These are phyloP conservation scores for Thelephora terrestris DNA, from an alignment of 1,284 basidiomycete species.

Conservation along the genomic window DNA sequence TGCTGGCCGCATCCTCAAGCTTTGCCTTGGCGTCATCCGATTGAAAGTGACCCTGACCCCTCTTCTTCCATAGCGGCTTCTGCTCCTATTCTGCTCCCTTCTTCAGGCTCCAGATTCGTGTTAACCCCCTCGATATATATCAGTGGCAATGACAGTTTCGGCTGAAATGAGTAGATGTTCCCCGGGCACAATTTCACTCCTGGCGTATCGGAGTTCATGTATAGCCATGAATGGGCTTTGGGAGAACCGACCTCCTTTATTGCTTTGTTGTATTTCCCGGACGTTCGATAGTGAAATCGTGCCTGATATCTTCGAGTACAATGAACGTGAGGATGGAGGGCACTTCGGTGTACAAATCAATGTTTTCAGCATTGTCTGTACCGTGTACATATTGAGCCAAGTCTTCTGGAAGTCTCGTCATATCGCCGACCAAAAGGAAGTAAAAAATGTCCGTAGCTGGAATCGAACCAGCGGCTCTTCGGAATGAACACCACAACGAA, in stretches of 20 bases:
- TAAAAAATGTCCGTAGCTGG: no score
- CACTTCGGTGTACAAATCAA: no score
- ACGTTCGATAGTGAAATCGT: not conserved
- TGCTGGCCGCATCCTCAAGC: no score
- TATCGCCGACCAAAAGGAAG: no score
- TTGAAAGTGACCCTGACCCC: not conserved
- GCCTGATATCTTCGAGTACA: not conserved
- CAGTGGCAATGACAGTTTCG: not conserved
- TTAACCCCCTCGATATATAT: no score
- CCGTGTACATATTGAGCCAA: no score
- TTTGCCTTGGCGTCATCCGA: no score
- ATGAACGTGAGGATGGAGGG: not conserved
- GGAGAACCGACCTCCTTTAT: not conserved
- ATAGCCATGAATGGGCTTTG: not conserved
- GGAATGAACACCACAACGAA: no score
- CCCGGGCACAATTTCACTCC: not conserved
- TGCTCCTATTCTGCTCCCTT: not conserved
- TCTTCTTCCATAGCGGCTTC: not conserved
- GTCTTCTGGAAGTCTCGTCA: no score
- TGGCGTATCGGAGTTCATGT: no score
- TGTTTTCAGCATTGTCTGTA: no score
- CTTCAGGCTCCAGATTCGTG: not conserved
- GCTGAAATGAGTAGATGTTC: not conserved
- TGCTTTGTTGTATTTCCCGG: not conserved
- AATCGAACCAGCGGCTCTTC: no score